phyloP scores from a whole-genome alignment of 78 protist genomes.

The Planoprotostelium fungivorum region DNA sequence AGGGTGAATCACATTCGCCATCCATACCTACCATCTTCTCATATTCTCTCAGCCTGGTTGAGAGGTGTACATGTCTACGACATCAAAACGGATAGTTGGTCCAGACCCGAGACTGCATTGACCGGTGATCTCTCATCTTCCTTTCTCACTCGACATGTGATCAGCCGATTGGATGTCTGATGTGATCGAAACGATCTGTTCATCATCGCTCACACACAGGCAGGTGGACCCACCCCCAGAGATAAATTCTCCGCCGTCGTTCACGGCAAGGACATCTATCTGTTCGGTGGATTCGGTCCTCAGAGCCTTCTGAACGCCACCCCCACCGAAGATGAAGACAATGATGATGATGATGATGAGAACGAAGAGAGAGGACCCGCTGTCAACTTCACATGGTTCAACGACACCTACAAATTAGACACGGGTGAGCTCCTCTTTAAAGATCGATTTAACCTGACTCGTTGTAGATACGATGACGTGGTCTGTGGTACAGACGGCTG shows the following conservation, averaged over 20 bases:
- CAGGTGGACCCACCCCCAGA: not conserved
- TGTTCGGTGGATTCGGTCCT: not conserved
- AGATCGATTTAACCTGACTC: no score
- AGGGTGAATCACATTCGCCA: no score
- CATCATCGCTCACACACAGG: no score
- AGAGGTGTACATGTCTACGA: not conserved
- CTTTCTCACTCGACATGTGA: no score
- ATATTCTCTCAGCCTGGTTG: not conserved
- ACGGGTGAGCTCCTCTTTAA: not conserved
- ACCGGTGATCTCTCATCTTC: not conserved
- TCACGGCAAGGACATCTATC: not conserved
- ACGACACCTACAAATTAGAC: not conserved
- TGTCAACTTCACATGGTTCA: not conserved
- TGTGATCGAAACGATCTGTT: not conserved
- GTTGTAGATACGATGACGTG: not conserved
- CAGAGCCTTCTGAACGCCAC: not conserved
- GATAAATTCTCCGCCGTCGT: not conserved
- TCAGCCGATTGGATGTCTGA: not conserved
- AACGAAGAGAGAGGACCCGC: not conserved
- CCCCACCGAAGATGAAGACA: not conserved
- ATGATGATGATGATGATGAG: not conserved
- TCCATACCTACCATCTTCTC: not conserved
- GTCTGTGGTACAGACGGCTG: not conserved
- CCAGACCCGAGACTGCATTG: not conserved
- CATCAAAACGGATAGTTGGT: not conserved